Base-by-base conservation (phyloP, 2,329 filamentous ascomycete genomes). In the Ophiostoma novo-ulmi region DNA sequence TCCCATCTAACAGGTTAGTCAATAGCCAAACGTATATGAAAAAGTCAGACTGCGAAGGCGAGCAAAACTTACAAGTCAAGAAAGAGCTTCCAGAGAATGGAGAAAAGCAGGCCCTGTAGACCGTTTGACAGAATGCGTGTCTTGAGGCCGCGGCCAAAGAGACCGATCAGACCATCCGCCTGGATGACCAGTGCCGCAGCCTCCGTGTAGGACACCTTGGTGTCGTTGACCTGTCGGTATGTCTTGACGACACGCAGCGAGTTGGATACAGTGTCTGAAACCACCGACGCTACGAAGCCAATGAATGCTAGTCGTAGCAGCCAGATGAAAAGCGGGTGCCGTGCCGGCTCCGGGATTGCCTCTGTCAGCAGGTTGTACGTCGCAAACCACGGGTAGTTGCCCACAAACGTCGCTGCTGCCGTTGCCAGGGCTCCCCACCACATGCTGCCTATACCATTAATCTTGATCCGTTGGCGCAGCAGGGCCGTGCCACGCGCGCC, bases 361-460 rank as follows among this genome's bases (percentile, higher is more conserved):
- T 81, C 80, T 0, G 78, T 76, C 20, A 84, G 73, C 58, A 78
- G 79, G 69, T 84, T 84, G 73, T 84, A 83, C 81, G 82, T 84
- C 11, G 81, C 82, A 71, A 84, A 84, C 82, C 82, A 84, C 3
- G 82, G 82, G 58, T 84, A 84, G 68, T 84, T 80, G 2, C 82
- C 82, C 1, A 82, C 82, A 71, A 84, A 84, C 0, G 82, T 84
- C 0, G 82, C 82, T 0, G 80, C 82, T 0, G 82, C 82, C 0
- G 82, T 84, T 4, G 82, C 82, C 66, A 84, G 77, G 0, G 82
- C 82, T 13, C 82, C 82, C 82, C 82, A 84, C 82, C 82, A 84
- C 11, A 84, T 74, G 70, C 81, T 84, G 1, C 80, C 81, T 2
- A 83, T 38, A 0, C 82, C 82, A 26, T 84, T 75, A 0, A 77